phyloP scores from a whole-genome alignment of 2,329 filamentous ascomycete species.

The Colletotrichum tropicicola region DNA sequence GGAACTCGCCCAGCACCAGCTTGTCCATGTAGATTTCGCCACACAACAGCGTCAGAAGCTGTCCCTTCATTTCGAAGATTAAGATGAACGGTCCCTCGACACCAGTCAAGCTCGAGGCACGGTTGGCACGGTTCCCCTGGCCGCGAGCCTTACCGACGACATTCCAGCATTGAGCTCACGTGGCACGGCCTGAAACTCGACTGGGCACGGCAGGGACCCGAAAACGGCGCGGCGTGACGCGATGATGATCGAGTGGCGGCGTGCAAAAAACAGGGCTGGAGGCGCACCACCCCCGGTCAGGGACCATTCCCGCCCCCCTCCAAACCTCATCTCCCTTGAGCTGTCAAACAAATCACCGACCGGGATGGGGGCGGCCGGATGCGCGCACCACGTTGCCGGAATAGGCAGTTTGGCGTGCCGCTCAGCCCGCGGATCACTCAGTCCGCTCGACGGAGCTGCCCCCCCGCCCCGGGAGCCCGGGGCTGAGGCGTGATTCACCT shows the following conservation, averaged over 20 bases:
- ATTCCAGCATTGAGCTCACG: not conserved
- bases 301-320: no score
- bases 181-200: not conserved
- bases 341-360: constrained; percentile 7
- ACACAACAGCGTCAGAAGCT: no score
- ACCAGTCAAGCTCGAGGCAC: no score
- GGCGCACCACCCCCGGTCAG: not conserved
- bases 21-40: no score
- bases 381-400: not conserved
- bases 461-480: constrained; percentile 1
- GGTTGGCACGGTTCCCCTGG: not conserved
- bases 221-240: constrained; percentile 9
- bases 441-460: not conserved
- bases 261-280: not conserved
- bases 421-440: constrained; percentile 7
- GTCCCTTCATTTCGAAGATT: no score
- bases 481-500: not conserved
- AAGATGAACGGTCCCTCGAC: no score
- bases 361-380: not conserved
- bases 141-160: not conserved
- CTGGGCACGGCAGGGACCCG: not conserved
- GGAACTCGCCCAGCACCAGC: no score
- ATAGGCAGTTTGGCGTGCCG: not conserved
- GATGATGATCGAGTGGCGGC: constrained; percentile 25
- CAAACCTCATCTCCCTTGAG: not conserved